A percentile compares a stretch with the other conserved stretches of the same genome.
Evolutionary conservation across 179 eudicot species (phyloP).

Genomic region (Amaranthus tricolor): DNA sequence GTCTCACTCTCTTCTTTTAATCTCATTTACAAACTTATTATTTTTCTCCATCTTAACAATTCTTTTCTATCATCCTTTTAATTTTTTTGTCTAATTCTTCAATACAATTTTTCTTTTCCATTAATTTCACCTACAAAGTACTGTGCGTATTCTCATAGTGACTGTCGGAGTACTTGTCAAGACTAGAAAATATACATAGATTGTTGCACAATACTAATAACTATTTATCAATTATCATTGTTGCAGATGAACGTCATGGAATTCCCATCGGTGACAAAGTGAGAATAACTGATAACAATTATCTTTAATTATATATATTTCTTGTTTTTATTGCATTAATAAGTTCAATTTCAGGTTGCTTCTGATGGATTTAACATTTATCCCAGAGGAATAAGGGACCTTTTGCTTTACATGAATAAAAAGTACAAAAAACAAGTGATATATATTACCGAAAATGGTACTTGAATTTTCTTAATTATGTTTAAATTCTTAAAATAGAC

Average conservation of each 20-base stretch:
- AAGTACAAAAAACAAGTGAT: constrained; percentile 40
- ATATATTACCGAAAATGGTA: constrained; percentile 62
- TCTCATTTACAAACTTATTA: too few relatives aligned
- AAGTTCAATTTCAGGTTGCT: constrained; percentile 22
- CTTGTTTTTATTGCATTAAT: neutral
- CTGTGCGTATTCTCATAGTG: too few relatives aligned
- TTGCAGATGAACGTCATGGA: constrained; percentile 28
- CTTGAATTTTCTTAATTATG: neutral
- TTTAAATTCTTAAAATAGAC: neutral
- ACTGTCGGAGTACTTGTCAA: too few relatives aligned
- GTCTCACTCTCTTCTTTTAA: too few relatives aligned
- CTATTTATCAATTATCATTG: too few relatives aligned
- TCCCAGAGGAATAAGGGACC: constrained; percentile 47
- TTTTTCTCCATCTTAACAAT: too few relatives aligned
- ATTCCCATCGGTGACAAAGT: constrained; percentile 32
- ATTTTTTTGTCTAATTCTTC: too few relatives aligned
- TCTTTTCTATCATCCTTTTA: too few relatives aligned
- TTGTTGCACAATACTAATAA: too few relatives aligned
- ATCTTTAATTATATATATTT: neutral
- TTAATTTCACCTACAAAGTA: too few relatives aligned
- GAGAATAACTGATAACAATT: neutral
- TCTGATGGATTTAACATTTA: constrained; percentile 28
- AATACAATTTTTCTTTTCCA: too few relatives aligned
- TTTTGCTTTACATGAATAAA: constrained; percentile 38
- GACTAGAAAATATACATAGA: too few relatives aligned